Conservation (phyloP, 331 rosid genomes). For the Phaseolus coccineus region DNA sequence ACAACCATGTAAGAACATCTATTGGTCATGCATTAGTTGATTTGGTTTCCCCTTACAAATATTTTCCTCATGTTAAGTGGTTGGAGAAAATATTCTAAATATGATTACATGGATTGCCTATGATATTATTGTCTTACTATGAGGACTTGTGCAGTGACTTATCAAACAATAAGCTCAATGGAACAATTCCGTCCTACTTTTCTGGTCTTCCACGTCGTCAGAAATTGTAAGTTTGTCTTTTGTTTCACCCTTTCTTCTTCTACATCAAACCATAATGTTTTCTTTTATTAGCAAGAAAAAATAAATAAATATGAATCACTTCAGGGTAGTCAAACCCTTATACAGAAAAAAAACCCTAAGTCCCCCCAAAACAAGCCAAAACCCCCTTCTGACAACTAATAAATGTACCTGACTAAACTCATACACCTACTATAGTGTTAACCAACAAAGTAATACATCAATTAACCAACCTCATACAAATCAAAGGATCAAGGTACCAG, state of each 20-base stretch:
- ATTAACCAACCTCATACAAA: no score
- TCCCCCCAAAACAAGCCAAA: no score
- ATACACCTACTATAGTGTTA: no score
- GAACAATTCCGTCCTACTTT: slow-evolving; percentile 70
- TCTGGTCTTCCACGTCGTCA: slow-evolving; percentile 75
- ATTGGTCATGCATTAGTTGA: slow-evolving; percentile 31
- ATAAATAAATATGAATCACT: no score
- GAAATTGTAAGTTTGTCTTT: slow-evolving; percentile 64
- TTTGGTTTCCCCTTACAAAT: slow-evolving; percentile 10
- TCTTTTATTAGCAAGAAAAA: no score
- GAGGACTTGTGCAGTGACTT: slow-evolving; percentile 58
- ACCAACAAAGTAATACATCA: no score
- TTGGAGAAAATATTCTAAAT: not conserved
- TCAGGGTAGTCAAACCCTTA: no score
- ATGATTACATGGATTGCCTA: slow-evolving; percentile 20
- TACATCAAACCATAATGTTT: not conserved
- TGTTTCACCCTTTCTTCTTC: slow-evolving; percentile 18
- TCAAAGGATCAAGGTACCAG: no score
- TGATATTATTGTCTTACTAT: slow-evolving; percentile 14
- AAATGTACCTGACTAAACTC: no score
- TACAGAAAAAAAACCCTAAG: no score
- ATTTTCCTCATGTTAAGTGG: slow-evolving; percentile 12
- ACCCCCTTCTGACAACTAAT: no score
- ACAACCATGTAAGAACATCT: slow-evolving; percentile 73
- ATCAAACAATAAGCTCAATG: slow-evolving; percentile 75